phyloP scores from a whole-genome alignment of 352 stramenopile species.

The Phytophthora ohioensis region DNA sequence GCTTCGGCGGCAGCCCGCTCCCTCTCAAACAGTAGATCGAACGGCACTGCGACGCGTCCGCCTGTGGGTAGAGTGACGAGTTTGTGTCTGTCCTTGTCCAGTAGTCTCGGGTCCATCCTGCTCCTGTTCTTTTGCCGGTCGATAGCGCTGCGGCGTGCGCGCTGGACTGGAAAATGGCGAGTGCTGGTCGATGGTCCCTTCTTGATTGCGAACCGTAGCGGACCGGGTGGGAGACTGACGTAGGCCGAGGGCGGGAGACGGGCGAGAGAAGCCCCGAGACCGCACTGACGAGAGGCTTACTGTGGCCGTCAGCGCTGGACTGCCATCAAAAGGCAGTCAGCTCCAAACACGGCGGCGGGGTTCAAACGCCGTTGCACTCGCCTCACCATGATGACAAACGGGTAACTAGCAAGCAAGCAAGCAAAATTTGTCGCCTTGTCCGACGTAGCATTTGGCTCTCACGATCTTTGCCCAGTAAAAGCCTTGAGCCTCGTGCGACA shows the following conservation, averaged over 20 bases:
- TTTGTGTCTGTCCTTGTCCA: constrained; percentile 41
- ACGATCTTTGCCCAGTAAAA: constrained; percentile 36
- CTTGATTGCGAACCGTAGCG: constrained; percentile 17
- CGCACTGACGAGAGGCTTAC: constrained; percentile 13
- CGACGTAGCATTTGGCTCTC: constrained; percentile 13
- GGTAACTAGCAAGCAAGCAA: not conserved
- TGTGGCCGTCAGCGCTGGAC: constrained; percentile 9
- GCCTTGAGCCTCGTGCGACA: constrained; percentile 20
- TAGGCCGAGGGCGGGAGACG: constrained; percentile 39
- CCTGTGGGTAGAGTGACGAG: constrained; percentile 41
- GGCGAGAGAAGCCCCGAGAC: constrained; percentile 36
- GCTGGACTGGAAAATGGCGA: constrained; percentile 39
- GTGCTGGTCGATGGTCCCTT: constrained; percentile 28
- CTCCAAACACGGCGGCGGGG: constrained; percentile 13
- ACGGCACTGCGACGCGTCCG: constrained; percentile 39
- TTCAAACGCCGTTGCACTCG: not conserved
- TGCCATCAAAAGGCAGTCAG: not conserved
- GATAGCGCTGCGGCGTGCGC: constrained; percentile 7
- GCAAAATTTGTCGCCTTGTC: constrained; percentile 12
- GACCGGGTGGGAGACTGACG: constrained; percentile 33
- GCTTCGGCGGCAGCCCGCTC: constrained; percentile 26
- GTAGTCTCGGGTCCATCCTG: constrained; percentile 36
- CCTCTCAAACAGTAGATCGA: constrained; percentile 31
- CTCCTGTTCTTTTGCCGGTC: constrained; percentile 1
- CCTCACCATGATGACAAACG: not conserved